A percentile compares a stretch with the other conserved stretches of the same genome.
These are phyloP conservation scores for carrot (Daucus carota) DNA, from an alignment of 129 eudicot genomes.

Conservation along the genomic window DNA sequence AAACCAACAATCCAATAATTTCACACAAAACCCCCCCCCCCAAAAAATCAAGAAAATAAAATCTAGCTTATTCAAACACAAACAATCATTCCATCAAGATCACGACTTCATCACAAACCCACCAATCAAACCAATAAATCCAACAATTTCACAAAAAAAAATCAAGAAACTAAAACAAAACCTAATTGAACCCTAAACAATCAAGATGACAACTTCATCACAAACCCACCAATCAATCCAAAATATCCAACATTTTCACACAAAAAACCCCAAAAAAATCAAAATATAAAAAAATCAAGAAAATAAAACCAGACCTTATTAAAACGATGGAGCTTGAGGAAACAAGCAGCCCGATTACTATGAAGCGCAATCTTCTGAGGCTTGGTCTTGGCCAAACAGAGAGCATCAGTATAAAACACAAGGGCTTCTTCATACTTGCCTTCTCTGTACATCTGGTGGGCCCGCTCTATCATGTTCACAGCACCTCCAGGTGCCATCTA, in stretches of 20 bases:
- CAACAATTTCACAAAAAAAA: too few relatives aligned
- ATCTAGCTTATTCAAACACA: too few relatives aligned
- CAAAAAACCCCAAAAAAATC: neutral
- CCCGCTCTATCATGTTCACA: constrained; percentile 72
- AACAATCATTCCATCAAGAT: too few relatives aligned
- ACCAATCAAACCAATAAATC: neutral
- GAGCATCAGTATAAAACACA: constrained; percentile 63
- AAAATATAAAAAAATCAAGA: neutral
- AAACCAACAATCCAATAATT: neutral
- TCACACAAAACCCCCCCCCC: neutral
- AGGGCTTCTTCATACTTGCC: constrained; percentile 67
- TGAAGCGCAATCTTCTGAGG: constrained; percentile 90
- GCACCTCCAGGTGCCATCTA: constrained; percentile 25
- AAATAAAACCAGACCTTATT: constrained; percentile 36
- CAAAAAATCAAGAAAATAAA: neutral
- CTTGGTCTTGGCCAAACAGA: constrained; percentile 62
- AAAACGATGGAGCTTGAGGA: constrained; percentile 73
- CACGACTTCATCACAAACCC: neutral
- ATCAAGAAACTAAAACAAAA: too few relatives aligned
- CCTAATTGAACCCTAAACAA: too few relatives aligned
- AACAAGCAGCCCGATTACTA: constrained; percentile 96
- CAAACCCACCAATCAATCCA: neutral
- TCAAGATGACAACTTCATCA: constrained; percentile 1
- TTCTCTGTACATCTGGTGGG: constrained; percentile 91
- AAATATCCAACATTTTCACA: neutral